Percentiles rank a stretch among this genome's conserved stretches.
These are phyloP conservation scores for Colletotrichum zoysiae DNA, from an alignment of 2,329 filamentous ascomycete species.

Conservation along the genomic window DNA sequence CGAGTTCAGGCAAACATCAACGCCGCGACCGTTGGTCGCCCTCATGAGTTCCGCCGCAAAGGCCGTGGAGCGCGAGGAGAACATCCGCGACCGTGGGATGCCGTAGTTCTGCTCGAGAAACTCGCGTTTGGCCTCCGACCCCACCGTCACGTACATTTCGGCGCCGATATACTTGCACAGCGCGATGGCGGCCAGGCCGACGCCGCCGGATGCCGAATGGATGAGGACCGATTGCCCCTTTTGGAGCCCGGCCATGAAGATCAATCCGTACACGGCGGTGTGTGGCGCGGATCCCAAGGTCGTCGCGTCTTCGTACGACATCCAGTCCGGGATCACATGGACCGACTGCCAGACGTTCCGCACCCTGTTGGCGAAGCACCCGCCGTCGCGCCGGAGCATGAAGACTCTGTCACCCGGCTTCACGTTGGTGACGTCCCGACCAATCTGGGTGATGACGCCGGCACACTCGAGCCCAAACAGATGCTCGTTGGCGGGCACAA, in stretches of 20 bases:
- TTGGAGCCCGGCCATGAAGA: too few relatives aligned
- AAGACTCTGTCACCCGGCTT: too few relatives aligned
- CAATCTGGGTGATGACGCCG: too few relatives aligned
- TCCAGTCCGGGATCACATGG: too few relatives aligned
- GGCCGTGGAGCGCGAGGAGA: conserved; percentile 39
- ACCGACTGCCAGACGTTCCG: too few relatives aligned
- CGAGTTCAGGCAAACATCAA: conserved; percentile 51
- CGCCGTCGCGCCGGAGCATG: too few relatives aligned
- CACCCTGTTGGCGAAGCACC: too few relatives aligned
- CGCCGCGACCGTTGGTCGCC: conserved; percentile 44
- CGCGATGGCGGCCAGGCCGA: conserved; percentile 5
- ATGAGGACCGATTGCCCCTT: conserved; percentile 18
- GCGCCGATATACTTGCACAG: background rate
- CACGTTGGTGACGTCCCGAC: too few relatives aligned
- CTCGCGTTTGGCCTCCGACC: conserved; percentile 46
- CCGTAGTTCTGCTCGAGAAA: background rate
- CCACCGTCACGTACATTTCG: conserved; percentile 48
- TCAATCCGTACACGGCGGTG: too few relatives aligned
- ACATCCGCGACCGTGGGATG: conserved; percentile 8
- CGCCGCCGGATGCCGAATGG: conserved; percentile 10
- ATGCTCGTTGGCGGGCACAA: conserved; percentile 5
- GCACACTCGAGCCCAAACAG: conserved; percentile 12
- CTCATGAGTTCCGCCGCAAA: conserved; percentile 46
- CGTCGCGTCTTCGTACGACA: too few relatives aligned
- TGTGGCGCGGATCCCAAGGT: background rate